phyloP scores from a whole-genome alignment of 306 rosid species.

The Rosa rugosa region DNA sequence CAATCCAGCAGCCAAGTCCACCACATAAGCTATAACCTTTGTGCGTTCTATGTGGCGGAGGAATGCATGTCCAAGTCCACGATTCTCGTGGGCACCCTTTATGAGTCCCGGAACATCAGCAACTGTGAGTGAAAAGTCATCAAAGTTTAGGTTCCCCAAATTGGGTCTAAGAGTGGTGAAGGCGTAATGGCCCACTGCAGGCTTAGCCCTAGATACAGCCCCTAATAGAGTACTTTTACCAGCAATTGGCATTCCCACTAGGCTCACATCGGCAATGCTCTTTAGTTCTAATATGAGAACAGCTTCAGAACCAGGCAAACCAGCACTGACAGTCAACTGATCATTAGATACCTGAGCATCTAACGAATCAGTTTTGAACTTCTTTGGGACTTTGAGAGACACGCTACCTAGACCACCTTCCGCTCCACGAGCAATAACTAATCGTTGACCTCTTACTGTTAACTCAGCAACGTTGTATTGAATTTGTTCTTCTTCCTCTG shows the following conservation, averaged over 20 bases:
- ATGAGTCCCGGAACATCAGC: slow-evolving; percentile 96
- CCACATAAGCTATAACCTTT: slow-evolving; percentile 76
- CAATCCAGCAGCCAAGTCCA: slow-evolving; percentile 81
- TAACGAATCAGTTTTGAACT: slow-evolving; percentile 20
- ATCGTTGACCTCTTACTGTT: slow-evolving; percentile 68
- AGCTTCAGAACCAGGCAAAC: slow-evolving; percentile 67
- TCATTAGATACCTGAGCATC: slow-evolving; percentile 34
- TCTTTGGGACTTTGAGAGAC: slow-evolving; percentile 46
- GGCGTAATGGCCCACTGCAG: slow-evolving; percentile 79
- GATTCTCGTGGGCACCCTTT: slow-evolving; percentile 85
- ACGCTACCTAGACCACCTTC: slow-evolving; percentile 77
- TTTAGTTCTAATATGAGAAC: slow-evolving; percentile 79
- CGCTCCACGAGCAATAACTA: slow-evolving; percentile 72
- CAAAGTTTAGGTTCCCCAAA: slow-evolving; percentile 78
- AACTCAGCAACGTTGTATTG: slow-evolving; percentile 68
- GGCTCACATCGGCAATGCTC: slow-evolving; percentile 90
- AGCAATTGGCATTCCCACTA: slow-evolving; percentile 98
- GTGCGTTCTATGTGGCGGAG: slow-evolving; percentile 94
- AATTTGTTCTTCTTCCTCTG: slow-evolving; percentile 43
- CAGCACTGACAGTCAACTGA: slow-evolving; percentile 42
- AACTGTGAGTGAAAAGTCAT: slow-evolving; percentile 80
- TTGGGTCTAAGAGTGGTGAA: slow-evolving; percentile 93
- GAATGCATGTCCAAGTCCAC: slow-evolving; percentile 90
- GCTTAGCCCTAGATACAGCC: slow-evolving; percentile 83
- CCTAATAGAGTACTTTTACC: slow-evolving; percentile 96